Evolutionary conservation across 495 filamentous ascomycete species (phyloP), one percentile per base, ranked within the genome.

Genomic region (Pyrenula aspistea): DNA sequence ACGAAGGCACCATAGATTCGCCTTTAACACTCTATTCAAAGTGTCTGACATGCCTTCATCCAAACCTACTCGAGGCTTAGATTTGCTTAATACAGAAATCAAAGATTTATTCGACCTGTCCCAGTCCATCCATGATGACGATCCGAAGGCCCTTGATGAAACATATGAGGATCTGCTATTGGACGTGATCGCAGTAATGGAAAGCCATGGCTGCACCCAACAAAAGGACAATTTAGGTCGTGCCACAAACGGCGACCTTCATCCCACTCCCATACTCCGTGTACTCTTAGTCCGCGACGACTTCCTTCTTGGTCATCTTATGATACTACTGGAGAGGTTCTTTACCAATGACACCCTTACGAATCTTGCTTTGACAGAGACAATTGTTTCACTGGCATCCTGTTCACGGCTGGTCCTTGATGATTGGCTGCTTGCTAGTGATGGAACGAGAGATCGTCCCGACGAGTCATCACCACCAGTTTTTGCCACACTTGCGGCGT

Each of bases 291-390:
- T 78, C 21, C 77, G 79, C 19, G 84, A 88, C 53, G 94, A 96
- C 61, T 84, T 87, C 2, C 74, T 99, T 19, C 74, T 96, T 25
- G 78, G 78, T 57, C 82, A 81, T 36, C 66, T 95, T 2, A 68
- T 93, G 10, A 76, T 76, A 15, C 79, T 91, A 2, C 68, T 97
- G 25, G 76, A 82, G 21, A 81, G 77, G 0, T 99, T 97, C 64
- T 88, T 96, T 61, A 80, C 85, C 3, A 97, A 99, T 66, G 83
- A 89, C 19, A 82, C 96, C 1, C 89, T 94, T 57, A 88, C 84
- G 15, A 99, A 99, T 63, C 73, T 99, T 11, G 83, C 83, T 1
- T 71, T 95, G 8, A 96, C 94, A 0, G 85, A 91, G 61, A 79
- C 84, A 3, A 76, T 99, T 15, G 81, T 91, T 56, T 87, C 89